Percentiles rank a stretch among this genome's conserved stretches.
Conservation (phyloP, 2,329 filamentous ascomycete species). For the Calonectria crousiana region DNA sequence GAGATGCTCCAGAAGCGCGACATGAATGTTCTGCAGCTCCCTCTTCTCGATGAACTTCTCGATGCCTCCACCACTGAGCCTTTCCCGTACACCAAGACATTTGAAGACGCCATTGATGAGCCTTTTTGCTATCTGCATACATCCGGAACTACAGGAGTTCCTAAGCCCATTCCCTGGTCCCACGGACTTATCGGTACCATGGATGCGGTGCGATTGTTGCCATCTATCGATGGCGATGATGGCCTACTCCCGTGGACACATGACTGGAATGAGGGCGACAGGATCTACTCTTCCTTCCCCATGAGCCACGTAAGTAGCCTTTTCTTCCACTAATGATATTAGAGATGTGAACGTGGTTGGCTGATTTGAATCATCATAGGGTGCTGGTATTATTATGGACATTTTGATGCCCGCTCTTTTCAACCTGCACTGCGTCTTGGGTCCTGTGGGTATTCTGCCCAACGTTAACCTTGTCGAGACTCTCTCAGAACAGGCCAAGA, state of each 20-base stretch:
- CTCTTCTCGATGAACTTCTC: constrained; percentile 46
- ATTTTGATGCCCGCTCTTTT: constrained; percentile 53
- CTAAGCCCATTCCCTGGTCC: constrained; percentile 54
- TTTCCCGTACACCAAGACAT: constrained; percentile 49
- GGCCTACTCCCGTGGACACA: constrained; percentile 46
- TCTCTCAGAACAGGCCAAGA: constrained; percentile 48
- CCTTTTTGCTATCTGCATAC: constrained; percentile 55
- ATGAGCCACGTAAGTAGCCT: constrained; percentile 49
- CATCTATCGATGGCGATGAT: constrained; percentile 45
- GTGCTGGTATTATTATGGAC: constrained; percentile 57
- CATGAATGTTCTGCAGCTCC: constrained; percentile 46
- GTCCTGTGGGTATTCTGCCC: constrained; percentile 49
- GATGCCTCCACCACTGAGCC: constrained; percentile 24
- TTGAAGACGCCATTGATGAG: constrained; percentile 48
- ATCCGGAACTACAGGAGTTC: constrained; percentile 56
- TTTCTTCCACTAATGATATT: background rate
- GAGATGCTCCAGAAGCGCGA: constrained; percentile 38
- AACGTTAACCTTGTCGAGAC: constrained; percentile 51
- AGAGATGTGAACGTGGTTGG: background rate
- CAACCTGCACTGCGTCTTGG: constrained; percentile 50
- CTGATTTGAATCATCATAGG: constrained; percentile 40
- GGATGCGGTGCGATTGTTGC: constrained; percentile 52
- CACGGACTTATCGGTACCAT: constrained; percentile 49
- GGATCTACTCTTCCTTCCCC: constrained; percentile 51
- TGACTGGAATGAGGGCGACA: constrained; percentile 45